These are phyloP conservation scores for Amanita fuliginea DNA, from an alignment of 768 basidiomycete genomes.

Conservation along the genomic window DNA sequence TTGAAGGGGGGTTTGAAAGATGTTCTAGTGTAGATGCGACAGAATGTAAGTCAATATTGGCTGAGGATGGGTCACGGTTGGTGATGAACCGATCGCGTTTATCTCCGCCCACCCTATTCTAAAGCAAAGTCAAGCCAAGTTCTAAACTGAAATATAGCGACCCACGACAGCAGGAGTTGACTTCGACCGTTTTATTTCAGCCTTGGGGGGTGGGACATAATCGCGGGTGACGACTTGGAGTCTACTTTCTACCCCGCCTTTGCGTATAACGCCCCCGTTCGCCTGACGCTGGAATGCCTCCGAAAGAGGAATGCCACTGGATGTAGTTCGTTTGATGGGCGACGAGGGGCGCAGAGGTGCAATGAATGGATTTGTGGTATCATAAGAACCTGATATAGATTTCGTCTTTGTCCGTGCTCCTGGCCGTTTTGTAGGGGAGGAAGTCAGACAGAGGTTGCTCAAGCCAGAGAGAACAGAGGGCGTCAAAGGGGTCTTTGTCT, in stretches of 20 bases:
- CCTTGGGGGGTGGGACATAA: conserved; percentile 56
- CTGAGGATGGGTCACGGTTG: conserved; percentile 35
- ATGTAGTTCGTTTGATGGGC: conserved; percentile 51
- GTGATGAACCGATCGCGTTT: conserved; percentile 68
- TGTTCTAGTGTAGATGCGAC: conserved; percentile 58
- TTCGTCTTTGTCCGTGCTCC: conserved; percentile 18
- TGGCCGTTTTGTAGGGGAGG: conserved; percentile 18
- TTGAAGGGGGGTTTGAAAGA: conserved; percentile 5
- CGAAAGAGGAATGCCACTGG: conserved; percentile 33
- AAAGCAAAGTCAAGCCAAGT: conserved; percentile 9
- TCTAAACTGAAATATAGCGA: conserved; percentile 1
- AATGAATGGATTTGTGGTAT: conserved; percentile 56
- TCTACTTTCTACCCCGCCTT: conserved; percentile 67
- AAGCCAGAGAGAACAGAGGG: conserved; percentile 32
- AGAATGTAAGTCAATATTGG: conserved; percentile 22
- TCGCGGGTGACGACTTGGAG: conserved; percentile 70
- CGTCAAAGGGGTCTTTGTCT: conserved; percentile 39
- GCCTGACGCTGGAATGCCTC: conserved; percentile 54
- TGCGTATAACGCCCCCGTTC: conserved; percentile 56
- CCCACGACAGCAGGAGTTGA: conserved; percentile 57
- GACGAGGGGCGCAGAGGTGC: conserved; percentile 44
- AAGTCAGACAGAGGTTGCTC: conserved; percentile 29
- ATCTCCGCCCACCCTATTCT: conserved; percentile 35
- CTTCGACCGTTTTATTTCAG: conserved; percentile 59
- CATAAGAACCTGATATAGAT: conserved; percentile 25